Evolutionary conservation across 2,329 filamentous ascomycete genomes (phyloP).

Genomic region (Neonectria neomacrospora): DNA sequence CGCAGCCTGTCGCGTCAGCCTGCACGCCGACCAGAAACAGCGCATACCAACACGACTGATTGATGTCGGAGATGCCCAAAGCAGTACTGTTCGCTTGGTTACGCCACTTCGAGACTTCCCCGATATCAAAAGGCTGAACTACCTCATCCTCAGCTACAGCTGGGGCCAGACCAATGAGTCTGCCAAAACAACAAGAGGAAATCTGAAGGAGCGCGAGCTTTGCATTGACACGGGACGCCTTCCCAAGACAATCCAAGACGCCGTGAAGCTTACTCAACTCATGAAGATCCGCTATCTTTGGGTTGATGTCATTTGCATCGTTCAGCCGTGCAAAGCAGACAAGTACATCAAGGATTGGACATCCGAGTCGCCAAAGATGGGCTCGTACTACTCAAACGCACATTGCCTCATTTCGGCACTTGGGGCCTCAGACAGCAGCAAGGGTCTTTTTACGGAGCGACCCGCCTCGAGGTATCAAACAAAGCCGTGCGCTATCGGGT

Average conservation of each 20-base stretch:
- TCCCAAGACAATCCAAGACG: background rate
- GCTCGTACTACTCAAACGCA: slow-evolving; percentile 22
- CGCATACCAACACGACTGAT: background rate
- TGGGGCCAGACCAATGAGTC: background rate
- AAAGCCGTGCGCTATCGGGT: background rate
- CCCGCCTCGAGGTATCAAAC: background rate
- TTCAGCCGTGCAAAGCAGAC: background rate
- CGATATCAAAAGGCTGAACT: background rate
- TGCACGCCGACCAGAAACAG: background rate
- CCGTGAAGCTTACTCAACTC: background rate
- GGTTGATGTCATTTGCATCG: background rate
- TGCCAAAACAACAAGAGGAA: background rate
- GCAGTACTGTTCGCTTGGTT: too few relatives aligned
- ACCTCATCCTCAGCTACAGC: slow-evolving; percentile 10
- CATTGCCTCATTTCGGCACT: slow-evolving; percentile 23
- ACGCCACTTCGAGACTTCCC: too few relatives aligned
- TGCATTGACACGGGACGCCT: background rate
- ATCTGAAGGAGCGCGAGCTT: background rate
- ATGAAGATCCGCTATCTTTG: background rate
- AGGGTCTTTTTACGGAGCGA: slow-evolving; percentile 17
- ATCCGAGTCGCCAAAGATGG: slow-evolving; percentile 18
- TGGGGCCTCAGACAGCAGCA: slow-evolving; percentile 9
- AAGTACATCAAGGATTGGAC: slow-evolving; percentile 17
- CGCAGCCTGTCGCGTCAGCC: too few relatives aligned
- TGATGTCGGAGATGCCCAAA: slow-evolving; percentile 1